Evolutionary conservation across 441 rosid genomes (phyloP), one percentile per base, ranked within the genome.

Genomic region (Capsella rubella): DNA sequence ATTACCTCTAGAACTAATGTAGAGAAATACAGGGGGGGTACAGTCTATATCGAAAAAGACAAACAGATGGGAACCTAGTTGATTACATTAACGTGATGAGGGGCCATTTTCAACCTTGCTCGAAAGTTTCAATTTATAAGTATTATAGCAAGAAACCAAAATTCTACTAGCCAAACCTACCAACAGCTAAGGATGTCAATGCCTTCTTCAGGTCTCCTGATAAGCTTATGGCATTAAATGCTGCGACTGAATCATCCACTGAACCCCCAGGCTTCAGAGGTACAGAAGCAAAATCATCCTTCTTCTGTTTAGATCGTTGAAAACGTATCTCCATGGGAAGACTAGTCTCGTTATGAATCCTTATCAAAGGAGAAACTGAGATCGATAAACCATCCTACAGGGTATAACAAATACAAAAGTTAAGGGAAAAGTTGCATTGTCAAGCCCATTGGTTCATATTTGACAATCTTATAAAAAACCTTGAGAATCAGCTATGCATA

Each of bases 121-220:
- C 14, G 18, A 70, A 40, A 55, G 32, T 71, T 76, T 55, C 51
- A 59, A 39, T 49, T 42, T 35, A 39, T 61, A 54, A 34, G 37
- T 67, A 67, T 46, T 14, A 37, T 52, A 67, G 40, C 76, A 79
- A 49, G 52, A 65, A 68, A 69, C 71, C 50, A 78, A 56, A 68
- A 72, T 37, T 40, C 49, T 52, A 32, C 69, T 54, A 64, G 74
- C 42, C 71, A 73, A 67, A 43, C 93, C 66, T 85, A 95, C 99
- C 99, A 74, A 90, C 88, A 79, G 87, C 90, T 76, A 95, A 81
- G n/a, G 98, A 95, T 81, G 86, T 84, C 79, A 95, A 73, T 27
- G 93, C 92, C 85, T 89, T 91, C 84, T 88, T 95, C 72, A 76
- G 55, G 74, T 87, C 95, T 75, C 98, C 99, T 64, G 92, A 86